Evolutionary conservation across 1,139 yeast genomes (phyloP), one percentile per base, ranked within the genome.

Genomic region (Saccharomycopsis crataegensis): DNA sequence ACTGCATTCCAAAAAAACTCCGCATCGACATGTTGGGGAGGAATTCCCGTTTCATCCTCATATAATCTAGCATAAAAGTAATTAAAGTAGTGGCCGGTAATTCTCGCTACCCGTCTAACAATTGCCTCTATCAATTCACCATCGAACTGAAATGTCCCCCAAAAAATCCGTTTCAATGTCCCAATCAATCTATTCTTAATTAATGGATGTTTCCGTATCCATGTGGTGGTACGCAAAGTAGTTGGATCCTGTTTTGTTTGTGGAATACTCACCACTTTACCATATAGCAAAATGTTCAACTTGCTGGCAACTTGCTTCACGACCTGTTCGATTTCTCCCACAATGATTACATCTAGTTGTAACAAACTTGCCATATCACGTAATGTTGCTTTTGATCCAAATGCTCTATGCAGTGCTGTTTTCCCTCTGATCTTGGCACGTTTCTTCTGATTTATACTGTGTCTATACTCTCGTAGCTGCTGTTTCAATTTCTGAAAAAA

Each of bases 81-180:
- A 11, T 46, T 53, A 28, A 33, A 48, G 22, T 54, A 48, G 42
- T 54, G 57, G n/a, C 52, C 46, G 8, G 50, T 32, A 1, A 48
- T 17, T 38, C 52, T 37, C 8, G 62, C 54, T 11, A 55, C 58
- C 37, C 54, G 38, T 40, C 45, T 46, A 8, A 55, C 50, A 8
- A 55, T 16, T n/a, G 50, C 34, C 17, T 43, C 56, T 9, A 55
- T 34, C 11, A 31, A 38, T 16, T 38, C 42, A 6, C 55, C 58
- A 22, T 34, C 33, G 38, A 50, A 56, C 8, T 33, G 49, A 28
- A 56, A 53, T 5, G 28, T 43, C 8, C 53, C 53, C 58, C 58
- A 56, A 28, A 56, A 44, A 16, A 56, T 53, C n/a, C 56, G 50
- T 16, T 56, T 56, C 34, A 56, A 14, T 32, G 50, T 43, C 22